These are phyloP conservation scores for Skeletonema grethae DNA, from an alignment of 108 stramenopile species.

Conservation along the genomic window DNA sequence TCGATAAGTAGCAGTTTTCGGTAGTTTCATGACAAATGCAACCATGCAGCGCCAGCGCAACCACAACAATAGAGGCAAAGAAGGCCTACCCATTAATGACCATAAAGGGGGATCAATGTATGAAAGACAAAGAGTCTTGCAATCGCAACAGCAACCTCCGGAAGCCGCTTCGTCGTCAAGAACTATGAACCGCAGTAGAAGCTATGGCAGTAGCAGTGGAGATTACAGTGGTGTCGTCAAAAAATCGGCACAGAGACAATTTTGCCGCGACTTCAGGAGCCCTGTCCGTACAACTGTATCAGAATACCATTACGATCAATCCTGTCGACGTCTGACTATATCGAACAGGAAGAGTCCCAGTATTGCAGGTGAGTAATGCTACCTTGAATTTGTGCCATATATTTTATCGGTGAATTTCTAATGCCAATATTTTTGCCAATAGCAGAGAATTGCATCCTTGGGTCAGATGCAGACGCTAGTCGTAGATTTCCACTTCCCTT, in stretches of 20 bases:
- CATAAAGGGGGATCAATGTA: no score
- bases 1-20: no score
- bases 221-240: no score
- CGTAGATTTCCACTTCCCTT: neutral
- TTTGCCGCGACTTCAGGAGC: neutral
- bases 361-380: neutral
- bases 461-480: no score
- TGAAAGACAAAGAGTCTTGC: no score
- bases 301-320: conserved; percentile 1
- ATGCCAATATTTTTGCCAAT: no score
- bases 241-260: neutral
- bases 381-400: neutral
- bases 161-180: neutral
- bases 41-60: no score
- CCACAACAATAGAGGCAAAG: no score
- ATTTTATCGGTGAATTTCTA: no score
- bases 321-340: neutral
- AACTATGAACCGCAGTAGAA: neutral
- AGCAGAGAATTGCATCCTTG: no score
- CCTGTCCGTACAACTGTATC: neutral
- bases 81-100: no score
- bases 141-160: neutral
- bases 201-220: neutral
- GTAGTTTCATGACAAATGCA: no score
- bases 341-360: neutral